Conservation (phyloP, 2,329 filamentous ascomycete species). For the Dryadomyces quercus-mongolicae region DNA sequence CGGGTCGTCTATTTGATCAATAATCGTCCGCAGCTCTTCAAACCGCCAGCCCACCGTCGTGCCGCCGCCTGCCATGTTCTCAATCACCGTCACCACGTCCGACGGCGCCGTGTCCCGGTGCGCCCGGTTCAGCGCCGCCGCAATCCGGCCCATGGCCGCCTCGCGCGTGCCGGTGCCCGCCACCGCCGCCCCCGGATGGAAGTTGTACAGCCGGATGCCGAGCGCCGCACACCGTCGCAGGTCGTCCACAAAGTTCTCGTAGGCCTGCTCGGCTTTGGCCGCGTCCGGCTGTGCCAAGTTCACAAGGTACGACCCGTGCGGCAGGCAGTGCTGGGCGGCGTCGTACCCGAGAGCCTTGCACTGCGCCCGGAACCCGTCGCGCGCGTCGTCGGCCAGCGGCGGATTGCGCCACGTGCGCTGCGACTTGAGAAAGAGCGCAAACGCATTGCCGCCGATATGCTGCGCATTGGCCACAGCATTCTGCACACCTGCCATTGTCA, state of each 20-base stretch:
- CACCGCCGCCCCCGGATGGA: slow-evolving; percentile 75
- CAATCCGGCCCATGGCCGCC: slow-evolving; percentile 67
- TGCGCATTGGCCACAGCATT: slow-evolving; percentile 71
- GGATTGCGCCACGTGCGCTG: slow-evolving; percentile 92
- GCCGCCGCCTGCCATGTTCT: slow-evolving; percentile 89
- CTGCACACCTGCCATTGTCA: slow-evolving; percentile 55
- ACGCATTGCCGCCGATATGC: slow-evolving; percentile 81
- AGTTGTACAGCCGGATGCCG: slow-evolving; percentile 90
- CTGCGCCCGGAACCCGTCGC: slow-evolving; percentile 55
- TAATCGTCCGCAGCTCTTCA: slow-evolving; percentile 77
- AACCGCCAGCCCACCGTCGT: slow-evolving; percentile 80
- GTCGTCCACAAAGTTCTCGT: slow-evolving; percentile 77
- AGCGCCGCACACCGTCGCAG: slow-evolving; percentile 72
- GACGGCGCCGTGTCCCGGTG: slow-evolving; percentile 54
- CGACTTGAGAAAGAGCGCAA: slow-evolving; percentile 90
- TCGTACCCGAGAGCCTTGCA: slow-evolving; percentile 63
- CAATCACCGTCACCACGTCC: slow-evolving; percentile 70
- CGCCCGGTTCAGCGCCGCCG: slow-evolving; percentile 68
- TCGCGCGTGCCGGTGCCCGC: slow-evolving; percentile 51
- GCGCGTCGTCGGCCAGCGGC: slow-evolving; percentile 55
- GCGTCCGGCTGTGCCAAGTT: slow-evolving; percentile 81
- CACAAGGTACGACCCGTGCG: slow-evolving; percentile 92
- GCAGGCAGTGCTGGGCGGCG: slow-evolving; percentile 61
- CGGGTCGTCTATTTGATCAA: slow-evolving; percentile 69
- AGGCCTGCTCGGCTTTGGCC: slow-evolving; percentile 74